Base-by-base conservation (phyloP, 2,329 filamentous ascomycete species). In the Pseudophaeomoniella oleicola region DNA sequence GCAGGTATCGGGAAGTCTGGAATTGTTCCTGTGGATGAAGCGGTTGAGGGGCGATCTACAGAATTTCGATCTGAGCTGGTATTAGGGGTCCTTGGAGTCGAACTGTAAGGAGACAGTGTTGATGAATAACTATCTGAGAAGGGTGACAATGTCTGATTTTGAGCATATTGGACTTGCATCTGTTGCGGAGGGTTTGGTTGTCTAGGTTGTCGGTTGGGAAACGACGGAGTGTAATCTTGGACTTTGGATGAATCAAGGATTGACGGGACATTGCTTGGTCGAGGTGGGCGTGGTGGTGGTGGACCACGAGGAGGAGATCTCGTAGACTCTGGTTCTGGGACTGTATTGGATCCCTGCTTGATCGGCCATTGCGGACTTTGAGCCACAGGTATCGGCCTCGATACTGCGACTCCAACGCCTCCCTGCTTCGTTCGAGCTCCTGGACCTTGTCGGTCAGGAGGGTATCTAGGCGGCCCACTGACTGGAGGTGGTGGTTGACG, bases 321-420 rank as follows among this genome's bases (percentile, higher is more conserved):
- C 35, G 48, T 37, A 32, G 48, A 45, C 18, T 46, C 39, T 14
- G 50, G 44, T 5, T 48, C 51, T 16, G 46, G 37, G 16, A 46
- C 43, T 12, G 44, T 41, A n/a, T 47, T 42, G 19, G 49, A 39
- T 34, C 54, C 51, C 42, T 58, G 54, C n/a, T 58, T 51, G 6
- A 67, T 51, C 34, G 64, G 63, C 64, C 64, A 67, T 49, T 63
- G 59, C 27, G 58, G 56, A 40, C 54, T 52, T 35, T 34, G 32
- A 9, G 32, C 32, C 9, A 18, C 32, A 19, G 58, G 58, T 6
- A 59, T 52, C n/a, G 42, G 36, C 22, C 50, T 37, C 9, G 39
- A 36, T 29, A 44, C 42, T 11, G 44, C 19, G 19, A 32, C 11
- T 18, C 27, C 37, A 34, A 32, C 36, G 3, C 34, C 16, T 9